Conservation (phyloP, 2,329 filamentous ascomycete species). For the Claviceps quebecensis region DNA sequence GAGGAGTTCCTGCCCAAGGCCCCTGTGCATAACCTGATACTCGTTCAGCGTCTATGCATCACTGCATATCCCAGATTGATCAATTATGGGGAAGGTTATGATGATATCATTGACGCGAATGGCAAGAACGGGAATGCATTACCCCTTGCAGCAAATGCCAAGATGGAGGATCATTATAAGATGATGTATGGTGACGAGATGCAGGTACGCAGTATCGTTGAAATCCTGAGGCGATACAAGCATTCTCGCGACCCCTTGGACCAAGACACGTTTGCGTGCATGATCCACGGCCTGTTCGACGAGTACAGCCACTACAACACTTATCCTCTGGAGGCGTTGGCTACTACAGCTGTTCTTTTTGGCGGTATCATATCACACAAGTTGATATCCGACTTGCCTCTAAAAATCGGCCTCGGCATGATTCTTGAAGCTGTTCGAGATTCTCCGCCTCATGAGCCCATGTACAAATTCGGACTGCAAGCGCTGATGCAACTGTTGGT, state of each 20-base stretch:
- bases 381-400: constrained; percentile 74
- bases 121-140: constrained; percentile 70
- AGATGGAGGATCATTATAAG: constrained; percentile 97
- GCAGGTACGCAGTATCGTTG: constrained; percentile 73
- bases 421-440: constrained; percentile 92
- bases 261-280: constrained; percentile 93
- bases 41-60: constrained; percentile 75
- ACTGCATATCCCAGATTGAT: constrained; percentile 87
- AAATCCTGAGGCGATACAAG: constrained; percentile 75
- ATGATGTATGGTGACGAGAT: constrained; percentile 92
- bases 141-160: constrained; percentile 62
- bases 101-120: constrained; percentile 81
- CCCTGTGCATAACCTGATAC: constrained; percentile 54
- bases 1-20: constrained; percentile 52
- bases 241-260: constrained; percentile 69
- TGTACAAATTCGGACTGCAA: constrained; percentile 98
- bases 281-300: constrained; percentile 96
- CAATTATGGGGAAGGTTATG: constrained; percentile 87
- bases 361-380: constrained; percentile 93
- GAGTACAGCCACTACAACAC: constrained; percentile 93
- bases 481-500: constrained; percentile 78
- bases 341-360: constrained; percentile 91
- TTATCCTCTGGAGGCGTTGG: constrained; percentile 90
- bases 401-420: constrained; percentile 93
- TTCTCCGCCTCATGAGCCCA: constrained; percentile 66